A percentile compares a stretch with the other conserved stretches of the same genome.
Conservation (phyloP, 352 stramenopile species). For the Globisporangium alternatum region DNA sequence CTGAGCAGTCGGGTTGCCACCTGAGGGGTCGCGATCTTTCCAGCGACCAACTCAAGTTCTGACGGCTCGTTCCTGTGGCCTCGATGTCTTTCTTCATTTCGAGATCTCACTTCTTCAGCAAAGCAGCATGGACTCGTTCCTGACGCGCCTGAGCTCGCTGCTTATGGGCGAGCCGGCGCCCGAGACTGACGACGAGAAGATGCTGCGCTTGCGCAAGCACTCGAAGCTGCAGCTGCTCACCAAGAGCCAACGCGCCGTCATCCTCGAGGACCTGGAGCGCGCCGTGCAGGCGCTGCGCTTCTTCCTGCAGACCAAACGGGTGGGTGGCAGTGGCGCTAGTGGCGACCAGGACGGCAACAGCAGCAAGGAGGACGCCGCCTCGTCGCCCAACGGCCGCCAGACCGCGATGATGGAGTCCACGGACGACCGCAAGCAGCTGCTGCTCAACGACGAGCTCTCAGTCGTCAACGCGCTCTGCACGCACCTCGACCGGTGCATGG, state of each 20-base stretch:
- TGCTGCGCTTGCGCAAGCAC: slow-evolving; percentile 41
- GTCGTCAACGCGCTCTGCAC: slow-evolving; percentile 74
- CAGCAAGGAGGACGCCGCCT: slow-evolving; percentile 15
- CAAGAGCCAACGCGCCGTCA: slow-evolving; percentile 73
- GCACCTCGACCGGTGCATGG: slow-evolving; percentile 66
- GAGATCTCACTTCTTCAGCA: background rate
- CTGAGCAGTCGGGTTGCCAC: background rate
- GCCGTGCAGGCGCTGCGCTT: slow-evolving; percentile 55
- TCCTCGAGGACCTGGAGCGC: slow-evolving; percentile 79
- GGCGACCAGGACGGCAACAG: slow-evolving; percentile 16
- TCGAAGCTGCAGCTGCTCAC: slow-evolving; percentile 61
- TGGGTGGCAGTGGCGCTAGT: slow-evolving; percentile 1
- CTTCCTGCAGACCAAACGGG: slow-evolving; percentile 42
- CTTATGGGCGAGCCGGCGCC: slow-evolving; percentile 45
- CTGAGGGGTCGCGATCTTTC: slow-evolving; percentile 9
- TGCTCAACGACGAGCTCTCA: slow-evolving; percentile 67
- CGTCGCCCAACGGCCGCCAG: slow-evolving; percentile 18
- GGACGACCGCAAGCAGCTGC: slow-evolving; percentile 60
- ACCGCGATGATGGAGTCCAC: slow-evolving; percentile 71
- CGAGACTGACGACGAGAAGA: slow-evolving; percentile 52
- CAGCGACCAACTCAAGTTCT: background rate
- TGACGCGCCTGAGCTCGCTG: slow-evolving; percentile 45
- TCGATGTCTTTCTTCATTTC: background rate
- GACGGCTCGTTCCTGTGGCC: background rate
- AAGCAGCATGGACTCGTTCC: slow-evolving; percentile 51